Percentiles rank a stretch among this genome's conserved stretches.
phyloP scores from a whole-genome alignment of 805 yeast genomes.

The Starmerella khaoyaiensis region DNA sequence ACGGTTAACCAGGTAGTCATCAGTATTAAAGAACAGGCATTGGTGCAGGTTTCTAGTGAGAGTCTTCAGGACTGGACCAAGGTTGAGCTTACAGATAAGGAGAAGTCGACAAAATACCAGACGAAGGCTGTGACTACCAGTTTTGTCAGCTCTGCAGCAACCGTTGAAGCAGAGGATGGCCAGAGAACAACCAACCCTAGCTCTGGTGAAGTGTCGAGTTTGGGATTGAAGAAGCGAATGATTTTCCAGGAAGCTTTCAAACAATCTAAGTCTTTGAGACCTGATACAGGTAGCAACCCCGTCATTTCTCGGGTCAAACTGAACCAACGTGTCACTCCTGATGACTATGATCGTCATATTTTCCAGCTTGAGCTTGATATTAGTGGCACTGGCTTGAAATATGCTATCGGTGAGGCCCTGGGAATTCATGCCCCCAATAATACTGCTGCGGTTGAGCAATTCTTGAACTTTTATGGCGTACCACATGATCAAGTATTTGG shows the following conservation, averaged over 20 bases:
- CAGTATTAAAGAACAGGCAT: slow-evolving; percentile 23
- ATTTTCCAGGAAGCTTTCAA: slow-evolving; percentile 72
- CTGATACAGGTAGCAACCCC: slow-evolving; percentile 76
- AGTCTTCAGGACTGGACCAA: slow-evolving; percentile 27
- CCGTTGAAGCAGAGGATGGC: slow-evolving; percentile 22
- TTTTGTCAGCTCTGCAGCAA: slow-evolving; percentile 4
- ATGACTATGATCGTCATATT: slow-evolving; percentile 80
- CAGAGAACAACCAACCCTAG: slow-evolving; percentile 9
- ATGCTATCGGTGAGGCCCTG: slow-evolving; percentile 91
- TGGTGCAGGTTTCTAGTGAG: slow-evolving; percentile 28
- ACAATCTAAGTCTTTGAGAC: slow-evolving; percentile 52
- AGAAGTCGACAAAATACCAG: slow-evolving; percentile 9
- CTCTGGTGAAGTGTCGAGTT: slow-evolving; percentile 31
- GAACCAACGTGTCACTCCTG: slow-evolving; percentile 83
- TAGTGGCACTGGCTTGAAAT: slow-evolving; percentile 77
- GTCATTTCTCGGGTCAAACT: slow-evolving; percentile 81
- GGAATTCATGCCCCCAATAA: slow-evolving; percentile 89
- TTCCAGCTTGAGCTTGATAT: slow-evolving; percentile 93
- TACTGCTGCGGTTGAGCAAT: slow-evolving; percentile 47
- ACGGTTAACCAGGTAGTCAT: slow-evolving; percentile 31
- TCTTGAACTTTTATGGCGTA: slow-evolving; percentile 59
- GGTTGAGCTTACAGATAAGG: slow-evolving; percentile 18
- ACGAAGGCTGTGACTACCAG: slow-evolving; percentile 18
- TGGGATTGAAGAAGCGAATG: slow-evolving; percentile 35
- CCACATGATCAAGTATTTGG: slow-evolving; percentile 56